Conservation (phyloP, 2,329 filamentous ascomycete genomes). For the Metarhizium guizhouense region DNA sequence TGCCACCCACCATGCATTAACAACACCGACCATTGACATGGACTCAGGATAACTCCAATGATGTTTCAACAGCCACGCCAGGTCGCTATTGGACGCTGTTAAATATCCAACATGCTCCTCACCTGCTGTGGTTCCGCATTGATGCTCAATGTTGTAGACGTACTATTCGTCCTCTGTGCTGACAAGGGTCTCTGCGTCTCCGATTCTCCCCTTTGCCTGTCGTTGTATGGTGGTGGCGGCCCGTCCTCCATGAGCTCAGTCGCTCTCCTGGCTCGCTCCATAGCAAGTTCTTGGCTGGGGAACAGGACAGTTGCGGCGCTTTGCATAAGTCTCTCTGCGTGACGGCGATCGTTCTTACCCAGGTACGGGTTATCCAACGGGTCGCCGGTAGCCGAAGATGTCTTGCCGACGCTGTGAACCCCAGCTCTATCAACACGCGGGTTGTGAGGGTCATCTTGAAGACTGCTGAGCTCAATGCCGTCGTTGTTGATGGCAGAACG, state of each 20-base stretch:
- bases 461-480: constrained; percentile 29
- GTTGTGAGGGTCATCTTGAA: constrained; percentile 16
- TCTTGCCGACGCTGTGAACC: constrained; percentile 3
- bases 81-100: constrained; percentile 1
- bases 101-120: constrained; percentile 51
- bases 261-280: constrained; percentile 23
- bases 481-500: constrained; percentile 18
- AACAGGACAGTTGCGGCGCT: constrained; percentile 39
- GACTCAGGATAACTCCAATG: no score
- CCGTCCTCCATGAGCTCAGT: constrained; percentile 35
- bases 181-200: constrained; percentile 17
- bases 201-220: constrained; percentile 16
- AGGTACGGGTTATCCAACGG: constrained; percentile 19
- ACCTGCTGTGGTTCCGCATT: constrained; percentile 43
- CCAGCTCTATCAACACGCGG: constrained; percentile 23
- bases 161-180: constrained; percentile 34
- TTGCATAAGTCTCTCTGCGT: constrained; percentile 34
- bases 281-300: constrained; percentile 27
- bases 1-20: not conserved
- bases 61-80: not conserved
- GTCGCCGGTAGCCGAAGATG: not conserved
- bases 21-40: not conserved
- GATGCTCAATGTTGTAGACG: constrained; percentile 36
- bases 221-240: constrained; percentile 31
- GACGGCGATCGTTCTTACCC: constrained; percentile 35